Base-by-base conservation (phyloP, 768 basidiomycete genomes). In the Amanita fuliginea region DNA sequence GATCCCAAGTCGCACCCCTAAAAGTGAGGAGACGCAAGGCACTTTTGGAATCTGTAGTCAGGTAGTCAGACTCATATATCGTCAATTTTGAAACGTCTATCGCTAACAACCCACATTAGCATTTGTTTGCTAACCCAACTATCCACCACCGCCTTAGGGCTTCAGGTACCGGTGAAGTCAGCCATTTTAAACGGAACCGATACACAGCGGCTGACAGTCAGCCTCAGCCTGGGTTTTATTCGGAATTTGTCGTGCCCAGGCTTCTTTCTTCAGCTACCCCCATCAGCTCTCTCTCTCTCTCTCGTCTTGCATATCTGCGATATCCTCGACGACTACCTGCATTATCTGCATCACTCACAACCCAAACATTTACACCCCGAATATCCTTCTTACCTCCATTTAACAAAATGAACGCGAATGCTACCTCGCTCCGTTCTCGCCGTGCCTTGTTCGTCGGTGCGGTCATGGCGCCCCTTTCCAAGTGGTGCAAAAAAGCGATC, bases 311-410 rank as follows among this genome's bases (percentile, higher is more conserved):
- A 2, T 28, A n/a, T n/a, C n/a, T n/a, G n/a, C n/a, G n/a, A n/a
- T n/a, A n/a, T n/a, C n/a, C n/a, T n/a, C n/a, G n/a, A n/a, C n/a
- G n/a, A n/a, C n/a, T n/a, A n/a, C n/a, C n/a, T n/a, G n/a, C n/a
- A n/a, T n/a, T n/a, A n/a, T n/a, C n/a, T n/a, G n/a, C n/a, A n/a
- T n/a, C n/a, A n/a, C n/a, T n/a, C n/a, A n/a, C n/a, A n/a, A n/a
- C n/a, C n/a, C n/a, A n/a, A n/a, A n/a, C n/a, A n/a, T n/a, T n/a
- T n/a, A n/a, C n/a, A n/a, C n/a, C n/a, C n/a, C 24, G 13, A n/a
- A 42, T 28, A 42, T 28, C 42, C 26, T 42, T n/a, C n/a, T n/a
- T 42, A 42, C 24, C 42, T 42, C 26, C 42, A 26, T 42, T 42
- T 3, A 42, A 16, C 26, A 42, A 16, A 18, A 39, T 42, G 42